Conservation (phyloP, 2,329 filamentous ascomycete species). For the Trichoderma atrobrunneum region DNA sequence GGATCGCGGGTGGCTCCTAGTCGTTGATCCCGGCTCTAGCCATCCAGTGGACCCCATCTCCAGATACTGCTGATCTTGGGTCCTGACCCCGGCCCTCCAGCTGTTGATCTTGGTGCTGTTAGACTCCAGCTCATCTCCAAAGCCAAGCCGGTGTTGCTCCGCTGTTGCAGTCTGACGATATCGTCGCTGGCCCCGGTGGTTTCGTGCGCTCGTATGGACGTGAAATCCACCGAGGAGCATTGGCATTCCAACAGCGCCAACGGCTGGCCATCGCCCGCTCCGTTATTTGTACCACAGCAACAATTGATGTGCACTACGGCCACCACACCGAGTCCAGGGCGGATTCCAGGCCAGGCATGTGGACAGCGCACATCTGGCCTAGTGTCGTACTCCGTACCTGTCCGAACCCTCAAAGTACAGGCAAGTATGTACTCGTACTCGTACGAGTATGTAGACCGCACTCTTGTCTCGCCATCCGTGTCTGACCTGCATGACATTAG, state of each 20-base stretch:
- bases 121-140: neutral
- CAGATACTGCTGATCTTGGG: neutral
- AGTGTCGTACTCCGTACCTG: neutral
- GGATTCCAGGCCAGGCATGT: constrained; percentile 6
- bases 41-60: constrained; percentile 13
- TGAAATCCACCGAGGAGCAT: neutral
- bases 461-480: constrained; percentile 3
- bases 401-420: neutral
- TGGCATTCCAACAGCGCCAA: neutral
- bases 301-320: neutral
- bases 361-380: neutral
- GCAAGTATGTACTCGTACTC: neutral
- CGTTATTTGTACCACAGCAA: neutral
- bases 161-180: neutral
- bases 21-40: constrained; percentile 5
- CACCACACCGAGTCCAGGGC: neutral
- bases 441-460: neutral
- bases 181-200: neutral
- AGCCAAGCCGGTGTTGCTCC: neutral
- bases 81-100: neutral
- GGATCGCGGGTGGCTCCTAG: neutral
- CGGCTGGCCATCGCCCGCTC: neutral
- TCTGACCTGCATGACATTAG: constrained; percentile 1
- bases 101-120: neutral
- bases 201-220: neutral